These are phyloP conservation scores for Sclerotinia spermophila DNA, from an alignment of 2,329 filamentous ascomycete species.

Conservation along the genomic window DNA sequence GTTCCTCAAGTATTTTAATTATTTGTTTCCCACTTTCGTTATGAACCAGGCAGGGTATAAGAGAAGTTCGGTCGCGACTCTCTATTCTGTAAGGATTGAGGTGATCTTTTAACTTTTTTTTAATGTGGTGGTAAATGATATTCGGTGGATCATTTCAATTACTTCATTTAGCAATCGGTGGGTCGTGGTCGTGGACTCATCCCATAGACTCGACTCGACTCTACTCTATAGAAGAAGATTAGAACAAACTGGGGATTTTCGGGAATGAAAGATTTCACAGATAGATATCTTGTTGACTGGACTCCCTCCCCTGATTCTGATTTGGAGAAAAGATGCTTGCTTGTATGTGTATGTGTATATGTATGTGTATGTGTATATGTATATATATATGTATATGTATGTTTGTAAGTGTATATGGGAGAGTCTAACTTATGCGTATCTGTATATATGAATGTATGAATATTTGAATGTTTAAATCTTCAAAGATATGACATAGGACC, in stretches of 20 bases:
- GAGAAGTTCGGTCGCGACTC: not conserved
- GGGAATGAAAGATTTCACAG: not conserved
- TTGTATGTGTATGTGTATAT: not conserved
- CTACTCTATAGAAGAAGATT: not conserved
- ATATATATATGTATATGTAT: not conserved
- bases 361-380: not conserved
- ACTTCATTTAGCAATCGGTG: constrained; percentile 2
- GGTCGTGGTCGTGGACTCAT: not conserved
- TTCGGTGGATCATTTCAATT: not conserved
- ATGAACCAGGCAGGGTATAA: not conserved
- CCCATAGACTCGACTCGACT: not conserved
- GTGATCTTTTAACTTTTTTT: not conserved
- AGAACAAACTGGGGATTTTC: not conserved
- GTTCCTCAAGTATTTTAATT: not conserved
- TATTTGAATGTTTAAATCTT: not conserved
- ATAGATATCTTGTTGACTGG: no score
- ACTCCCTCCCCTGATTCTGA: not conserved
- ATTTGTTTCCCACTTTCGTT: not conserved
- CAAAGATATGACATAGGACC: not conserved
- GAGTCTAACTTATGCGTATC: no score
- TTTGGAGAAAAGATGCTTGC: not conserved
- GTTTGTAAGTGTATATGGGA: not conserved
- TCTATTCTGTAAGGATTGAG: not conserved
- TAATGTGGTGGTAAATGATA: not conserved
- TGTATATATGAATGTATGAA: not conserved